phyloP scores from a whole-genome alignment of 78 protist genomes.

The Dictyostelium intermedium region DNA sequence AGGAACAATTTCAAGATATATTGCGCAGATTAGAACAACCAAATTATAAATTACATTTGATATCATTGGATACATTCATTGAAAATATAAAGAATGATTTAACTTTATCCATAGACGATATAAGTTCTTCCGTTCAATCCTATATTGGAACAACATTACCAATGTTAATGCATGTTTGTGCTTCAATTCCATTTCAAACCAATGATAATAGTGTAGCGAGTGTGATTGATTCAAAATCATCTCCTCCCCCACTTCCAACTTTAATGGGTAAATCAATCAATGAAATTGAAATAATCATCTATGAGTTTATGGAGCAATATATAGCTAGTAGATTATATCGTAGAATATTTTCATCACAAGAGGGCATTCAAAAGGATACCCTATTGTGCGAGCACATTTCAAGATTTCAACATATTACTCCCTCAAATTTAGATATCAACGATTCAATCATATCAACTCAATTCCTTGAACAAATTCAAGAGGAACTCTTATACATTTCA shows the following conservation, averaged over 20 bases:
- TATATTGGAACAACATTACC: constrained; percentile 55
- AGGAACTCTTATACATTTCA: constrained; percentile 47
- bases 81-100: background rate
- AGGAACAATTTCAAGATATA: constrained; percentile 36
- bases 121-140: constrained; percentile 11
- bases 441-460: constrained; percentile 16
- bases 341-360: constrained; percentile 33
- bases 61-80: background rate
- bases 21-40: background rate
- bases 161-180: constrained; percentile 54
- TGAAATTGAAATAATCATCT: constrained; percentile 27
- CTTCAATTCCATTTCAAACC: constrained; percentile 50
- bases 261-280: background rate
- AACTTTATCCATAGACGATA: background rate
- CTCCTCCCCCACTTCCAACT: background rate
- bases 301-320: constrained; percentile 61
- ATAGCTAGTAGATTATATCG: constrained; percentile 44
- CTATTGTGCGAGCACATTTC: constrained; percentile 41
- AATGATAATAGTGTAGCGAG: background rate
- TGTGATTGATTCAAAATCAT: constrained; percentile 21
- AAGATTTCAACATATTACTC: constrained; percentile 41
- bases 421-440: constrained; percentile 56
- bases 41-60: background rate
- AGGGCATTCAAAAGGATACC: constrained; percentile 54
- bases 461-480: constrained; percentile 66